Conservation (phyloP, 768 basidiomycete genomes). For the Tricholoma matsutake region DNA sequence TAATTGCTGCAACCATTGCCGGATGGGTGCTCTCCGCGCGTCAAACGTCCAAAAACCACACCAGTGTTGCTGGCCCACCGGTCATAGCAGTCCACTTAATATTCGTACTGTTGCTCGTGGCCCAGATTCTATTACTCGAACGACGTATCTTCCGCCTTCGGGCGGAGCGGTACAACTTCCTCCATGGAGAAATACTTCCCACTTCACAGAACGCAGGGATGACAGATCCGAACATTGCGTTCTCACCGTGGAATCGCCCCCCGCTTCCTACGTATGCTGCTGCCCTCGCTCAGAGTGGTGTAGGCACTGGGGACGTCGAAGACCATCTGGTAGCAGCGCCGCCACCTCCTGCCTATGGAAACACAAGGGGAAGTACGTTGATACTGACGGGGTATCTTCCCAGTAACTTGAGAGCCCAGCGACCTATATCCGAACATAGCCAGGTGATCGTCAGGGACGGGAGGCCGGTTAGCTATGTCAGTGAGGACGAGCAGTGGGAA, state of each 20-base stretch:
- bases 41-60: constrained; percentile 2
- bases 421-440: constrained; percentile 38
- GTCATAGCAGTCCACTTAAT: constrained; percentile 63
- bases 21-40: constrained; percentile 50
- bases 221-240: constrained; percentile 34
- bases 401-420: constrained; percentile 46
- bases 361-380: constrained; percentile 67
- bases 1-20: constrained; percentile 46
- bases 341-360: constrained; percentile 77
- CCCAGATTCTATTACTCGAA: constrained; percentile 60
- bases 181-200: constrained; percentile 55
- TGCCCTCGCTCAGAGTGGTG: constrained; percentile 62
- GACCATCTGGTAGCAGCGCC: constrained; percentile 63
- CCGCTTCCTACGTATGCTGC: constrained; percentile 71
- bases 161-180: constrained; percentile 56
- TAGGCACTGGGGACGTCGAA: constrained; percentile 74
- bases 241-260: constrained; percentile 70
- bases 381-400: constrained; percentile 52
- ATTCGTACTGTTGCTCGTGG: constrained; percentile 50
- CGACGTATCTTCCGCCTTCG: constrained; percentile 63
- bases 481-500: constrained; percentile 56
- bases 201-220: constrained; percentile 28
- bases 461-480: constrained; percentile 54
- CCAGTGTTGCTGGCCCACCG: constrained; percentile 15
- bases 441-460: constrained; percentile 29